phyloP scores from a whole-genome alignment of 2,329 filamentous ascomycete species.

The Thielaviopsis musarum region DNA sequence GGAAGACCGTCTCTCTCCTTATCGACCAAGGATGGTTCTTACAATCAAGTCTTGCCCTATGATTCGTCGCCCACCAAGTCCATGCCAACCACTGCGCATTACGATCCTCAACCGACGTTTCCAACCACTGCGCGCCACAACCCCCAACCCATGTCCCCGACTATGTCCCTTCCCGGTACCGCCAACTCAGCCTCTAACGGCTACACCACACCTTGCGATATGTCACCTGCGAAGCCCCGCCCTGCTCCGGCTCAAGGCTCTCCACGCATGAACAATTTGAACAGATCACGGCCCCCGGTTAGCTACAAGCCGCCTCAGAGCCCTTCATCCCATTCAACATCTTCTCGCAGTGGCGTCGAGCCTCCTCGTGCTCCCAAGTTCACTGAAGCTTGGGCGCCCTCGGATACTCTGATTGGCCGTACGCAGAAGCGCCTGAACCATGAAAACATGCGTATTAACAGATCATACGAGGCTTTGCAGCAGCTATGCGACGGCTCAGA shows the following conservation, averaged over 20 bases:
- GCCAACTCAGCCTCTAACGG: neutral
- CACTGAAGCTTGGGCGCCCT: slow-evolving; percentile 37
- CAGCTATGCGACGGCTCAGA: slow-evolving; percentile 30
- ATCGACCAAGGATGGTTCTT: slow-evolving; percentile 26
- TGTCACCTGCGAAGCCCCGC: slow-evolving; percentile 10
- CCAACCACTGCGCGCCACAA: neutral
- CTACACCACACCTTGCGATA: slow-evolving; percentile 5
- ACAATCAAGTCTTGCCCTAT: slow-evolving; percentile 31
- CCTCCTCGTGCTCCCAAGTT: slow-evolving; percentile 28
- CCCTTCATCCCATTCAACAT: neutral
- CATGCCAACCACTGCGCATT: slow-evolving; percentile 2
- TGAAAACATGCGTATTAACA: slow-evolving; percentile 20
- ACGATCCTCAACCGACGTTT: slow-evolving; percentile 1
- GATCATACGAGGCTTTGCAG: slow-evolving; percentile 29
- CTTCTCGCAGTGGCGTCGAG: neutral
- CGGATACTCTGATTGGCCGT: slow-evolving; percentile 35
- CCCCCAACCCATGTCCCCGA: slow-evolving; percentile 7
- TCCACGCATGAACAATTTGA: neutral
- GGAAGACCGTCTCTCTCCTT: slow-evolving; percentile 5
- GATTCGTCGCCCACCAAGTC: slow-evolving; percentile 18
- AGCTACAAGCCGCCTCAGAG: neutral
- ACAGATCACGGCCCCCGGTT: neutral
- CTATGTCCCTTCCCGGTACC: slow-evolving; percentile 3
- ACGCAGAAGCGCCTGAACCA: slow-evolving; percentile 33
- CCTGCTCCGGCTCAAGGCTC: neutral